Percentiles rank a stretch among this genome's conserved stretches.
phyloP scores from a whole-genome alignment of 1,139 yeast genomes.

The Yamadazyma jaroonii region DNA sequence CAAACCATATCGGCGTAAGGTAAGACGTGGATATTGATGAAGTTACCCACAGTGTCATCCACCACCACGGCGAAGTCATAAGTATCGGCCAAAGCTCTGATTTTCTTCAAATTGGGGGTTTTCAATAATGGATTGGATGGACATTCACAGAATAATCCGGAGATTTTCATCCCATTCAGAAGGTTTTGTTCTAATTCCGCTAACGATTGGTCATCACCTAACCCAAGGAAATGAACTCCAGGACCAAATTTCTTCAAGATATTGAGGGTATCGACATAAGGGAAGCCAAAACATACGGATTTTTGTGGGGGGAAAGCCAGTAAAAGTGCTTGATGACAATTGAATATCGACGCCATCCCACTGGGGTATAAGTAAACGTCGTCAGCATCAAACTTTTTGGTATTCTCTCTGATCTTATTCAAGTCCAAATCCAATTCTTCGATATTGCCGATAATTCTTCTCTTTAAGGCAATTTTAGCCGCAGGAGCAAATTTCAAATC shows the following conservation, averaged over 20 bases:
- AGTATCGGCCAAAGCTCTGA: constrained; percentile 63
- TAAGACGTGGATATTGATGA: constrained; percentile 76
- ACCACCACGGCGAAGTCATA: constrained; percentile 76
- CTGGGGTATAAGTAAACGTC: constrained; percentile 85
- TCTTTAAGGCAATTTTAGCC: constrained; percentile 71
- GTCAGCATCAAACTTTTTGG: constrained; percentile 35
- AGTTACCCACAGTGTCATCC: constrained; percentile 93
- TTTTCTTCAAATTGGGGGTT: constrained; percentile 70
- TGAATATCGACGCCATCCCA: constrained; percentile 91
- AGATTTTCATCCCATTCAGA: constrained; percentile 62
- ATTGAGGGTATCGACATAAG: constrained; percentile 89
- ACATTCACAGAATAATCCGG: constrained; percentile 82
- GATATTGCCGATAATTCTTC: constrained; percentile 67
- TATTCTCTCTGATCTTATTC: constrained; percentile 25
- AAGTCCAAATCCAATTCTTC: constrained; percentile 41
- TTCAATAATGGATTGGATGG: constrained; percentile 90
- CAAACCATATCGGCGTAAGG: constrained; percentile 84
- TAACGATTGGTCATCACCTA: constrained; percentile 75
- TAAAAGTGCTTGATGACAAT: constrained; percentile 70
- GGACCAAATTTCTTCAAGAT: constrained; percentile 88
- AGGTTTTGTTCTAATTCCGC: constrained; percentile 61
- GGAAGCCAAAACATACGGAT: constrained; percentile 91
- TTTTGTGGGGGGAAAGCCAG: constrained; percentile 37
- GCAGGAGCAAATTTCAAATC: constrained; percentile 72
- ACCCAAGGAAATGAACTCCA: constrained; percentile 77